Base-by-base conservation (phyloP, 495 filamentous ascomycete genomes). In the Penicillium canescens region DNA sequence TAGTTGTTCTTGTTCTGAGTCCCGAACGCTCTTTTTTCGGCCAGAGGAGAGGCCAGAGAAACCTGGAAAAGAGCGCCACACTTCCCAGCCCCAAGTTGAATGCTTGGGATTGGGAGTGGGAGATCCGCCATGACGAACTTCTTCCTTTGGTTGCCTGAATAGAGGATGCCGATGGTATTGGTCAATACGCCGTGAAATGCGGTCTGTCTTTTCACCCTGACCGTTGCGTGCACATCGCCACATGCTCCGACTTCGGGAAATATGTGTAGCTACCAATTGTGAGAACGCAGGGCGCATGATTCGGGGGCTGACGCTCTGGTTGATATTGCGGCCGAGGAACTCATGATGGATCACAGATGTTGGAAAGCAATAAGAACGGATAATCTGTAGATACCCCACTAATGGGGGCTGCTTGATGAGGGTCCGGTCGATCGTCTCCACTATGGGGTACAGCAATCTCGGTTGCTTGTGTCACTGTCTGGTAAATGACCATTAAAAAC, bases 21-120 rank as follows among this genome's bases (percentile, higher is more conserved):
- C 54, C 60, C 62, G 65, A 35, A 63, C 56, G 3, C 49, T 47
- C 21, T 50, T 63, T 2, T 46, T 41, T 47, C 40, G 39, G 16
- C 48, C 53, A 42, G 43, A 12, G 2, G 52, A 55, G 43, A 45
- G 41, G 6, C 57, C 56, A 0, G 57, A 55, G 31, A 59, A 56
- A 6, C 39, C 40, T 7, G 62, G 56, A 6, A 56, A 66, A 11
- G 43, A 51, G 6, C 49, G 52, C 14, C 37, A 41, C 42, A 48
- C 46, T 13, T 24, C 50, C 54, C 53, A 64, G 8, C 42, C 31
- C 31, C 44, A 46, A 20, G 26, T 37, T 24, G 55, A 46, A 40
- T n/a, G 11, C 10, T 18, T 45, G 12, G 43, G 42, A 36, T 47
- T 56, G 34, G 42, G 26, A 18, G 47, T 54, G 11, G 52, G 26